Conservation (phyloP, 257 asterid genomes). For the Jacaranda copaia region DNA sequence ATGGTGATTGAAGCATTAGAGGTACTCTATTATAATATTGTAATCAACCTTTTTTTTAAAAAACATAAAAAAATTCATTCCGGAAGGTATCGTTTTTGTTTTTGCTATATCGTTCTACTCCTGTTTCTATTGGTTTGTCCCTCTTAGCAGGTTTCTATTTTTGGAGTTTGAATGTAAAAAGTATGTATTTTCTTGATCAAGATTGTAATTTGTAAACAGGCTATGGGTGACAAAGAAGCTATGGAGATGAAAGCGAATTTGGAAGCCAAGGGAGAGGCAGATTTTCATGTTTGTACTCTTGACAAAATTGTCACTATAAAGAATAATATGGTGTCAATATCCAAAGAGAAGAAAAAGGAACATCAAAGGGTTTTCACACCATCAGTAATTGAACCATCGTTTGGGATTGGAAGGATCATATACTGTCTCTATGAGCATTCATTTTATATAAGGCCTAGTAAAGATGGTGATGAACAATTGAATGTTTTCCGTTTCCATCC, state of each 20-base stretch:
- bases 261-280: constrained; percentile 70
- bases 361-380: constrained; percentile 84
- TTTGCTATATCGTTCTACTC: not conserved
- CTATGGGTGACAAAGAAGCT: constrained; percentile 70
- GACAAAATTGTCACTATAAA: constrained; percentile 63
- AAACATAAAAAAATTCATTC: no score
- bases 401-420: constrained; percentile 81
- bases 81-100: not conserved
- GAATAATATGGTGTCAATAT: constrained; percentile 66
- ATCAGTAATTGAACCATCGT: constrained; percentile 85
- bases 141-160: no score
- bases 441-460: constrained; percentile 70
- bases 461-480: constrained; percentile 73
- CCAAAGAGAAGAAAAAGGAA: constrained; percentile 68
- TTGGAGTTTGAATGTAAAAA: no score
- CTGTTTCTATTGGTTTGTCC: no score
- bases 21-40: constrained; percentile 39
- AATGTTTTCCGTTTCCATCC: constrained; percentile 78
- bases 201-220: constrained; percentile 42
- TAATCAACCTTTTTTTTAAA: not conserved
- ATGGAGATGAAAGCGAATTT: constrained; percentile 63
- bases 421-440: constrained; percentile 82
- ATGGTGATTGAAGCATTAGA: constrained; percentile 71
- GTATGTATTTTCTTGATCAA: no score
- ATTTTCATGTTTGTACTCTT: constrained; percentile 63